phyloP scores from a whole-genome alignment of 164 flowering plant genomes.

The Vitis vinifera region DNA sequence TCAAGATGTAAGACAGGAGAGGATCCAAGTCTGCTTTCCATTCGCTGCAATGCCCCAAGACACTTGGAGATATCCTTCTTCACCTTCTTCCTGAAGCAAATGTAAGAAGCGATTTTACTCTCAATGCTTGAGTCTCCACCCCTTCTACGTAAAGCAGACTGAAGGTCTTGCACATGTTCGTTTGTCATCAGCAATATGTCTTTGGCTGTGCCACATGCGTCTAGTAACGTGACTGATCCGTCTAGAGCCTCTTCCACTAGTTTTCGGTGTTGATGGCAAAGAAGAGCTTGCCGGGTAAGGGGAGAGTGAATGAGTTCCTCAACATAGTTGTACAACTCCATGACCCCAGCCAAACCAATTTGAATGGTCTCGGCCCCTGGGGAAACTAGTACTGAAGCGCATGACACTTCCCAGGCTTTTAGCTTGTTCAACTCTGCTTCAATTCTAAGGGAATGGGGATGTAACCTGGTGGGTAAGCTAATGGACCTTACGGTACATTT shows the following conservation, averaged over 20 bases:
- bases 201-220: constrained; percentile 21
- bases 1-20: constrained; percentile 5
- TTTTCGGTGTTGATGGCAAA: constrained; percentile 10
- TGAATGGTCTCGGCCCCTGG: constrained; percentile 10
- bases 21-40: constrained; percentile 6
- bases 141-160: constrained; percentile 28
- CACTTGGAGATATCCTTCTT: constrained; percentile 18
- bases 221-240: constrained; percentile 28
- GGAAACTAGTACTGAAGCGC: not conserved
- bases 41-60: constrained; percentile 24
- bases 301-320: constrained; percentile 20
- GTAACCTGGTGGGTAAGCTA: constrained; percentile 32
- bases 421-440: constrained; percentile 22
- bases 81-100: constrained; percentile 15
- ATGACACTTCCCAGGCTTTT: constrained; percentile 7
- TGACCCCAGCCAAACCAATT: constrained; percentile 18
- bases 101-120: constrained; percentile 8
- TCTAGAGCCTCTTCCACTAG: constrained; percentile 26
- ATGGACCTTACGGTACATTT: constrained; percentile 26
- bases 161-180: constrained; percentile 20
- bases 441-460: constrained; percentile 14
- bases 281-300: constrained; percentile 17
- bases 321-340: constrained; percentile 24
- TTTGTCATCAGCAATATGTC: constrained; percentile 14
- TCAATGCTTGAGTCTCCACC: constrained; percentile 18